These are phyloP conservation scores for Neurospora pannonica DNA, from an alignment of 495 filamentous ascomycete genomes.

Conservation along the genomic window DNA sequence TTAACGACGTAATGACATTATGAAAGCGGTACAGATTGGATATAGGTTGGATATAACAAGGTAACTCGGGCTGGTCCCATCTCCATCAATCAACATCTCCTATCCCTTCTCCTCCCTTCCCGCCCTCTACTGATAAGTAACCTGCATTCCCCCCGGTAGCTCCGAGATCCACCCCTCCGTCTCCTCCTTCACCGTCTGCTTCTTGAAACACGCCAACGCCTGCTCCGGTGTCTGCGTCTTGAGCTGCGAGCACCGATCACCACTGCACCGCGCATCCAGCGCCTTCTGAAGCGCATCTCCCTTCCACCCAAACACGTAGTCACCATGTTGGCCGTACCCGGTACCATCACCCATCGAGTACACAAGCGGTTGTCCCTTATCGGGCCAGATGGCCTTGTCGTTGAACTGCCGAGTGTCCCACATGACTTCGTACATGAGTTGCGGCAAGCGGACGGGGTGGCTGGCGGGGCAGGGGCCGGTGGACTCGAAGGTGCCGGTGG, in stretches of 20 bases:
- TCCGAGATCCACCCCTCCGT: slow-evolving; percentile 22
- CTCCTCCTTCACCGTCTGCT: slow-evolving; percentile 23
- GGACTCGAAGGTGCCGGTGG: slow-evolving; percentile 26
- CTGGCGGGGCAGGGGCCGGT: slow-evolving; percentile 34
- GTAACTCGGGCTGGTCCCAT: not conserved
- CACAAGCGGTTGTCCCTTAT: slow-evolving; percentile 35
- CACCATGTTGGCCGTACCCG: slow-evolving; percentile 38
- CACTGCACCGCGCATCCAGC: slow-evolving; percentile 38
- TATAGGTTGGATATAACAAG: not conserved
- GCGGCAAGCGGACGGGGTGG: slow-evolving; percentile 36
- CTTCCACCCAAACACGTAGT: slow-evolving; percentile 46
- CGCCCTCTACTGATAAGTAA: not conserved
- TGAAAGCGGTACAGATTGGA: not conserved
- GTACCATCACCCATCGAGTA: slow-evolving; percentile 40
- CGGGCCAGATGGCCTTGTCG: slow-evolving; percentile 34
- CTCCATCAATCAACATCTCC: not conserved
- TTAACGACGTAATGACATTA: not conserved
- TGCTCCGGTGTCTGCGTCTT: slow-evolving; percentile 22
- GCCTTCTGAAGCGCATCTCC: slow-evolving; percentile 38
- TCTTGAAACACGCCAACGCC: slow-evolving; percentile 23
- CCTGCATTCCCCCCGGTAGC: slow-evolving; percentile 10
- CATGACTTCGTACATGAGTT: slow-evolving; percentile 44
- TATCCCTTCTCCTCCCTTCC: not conserved
- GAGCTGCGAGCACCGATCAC: slow-evolving; percentile 29
- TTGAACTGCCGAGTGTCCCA: slow-evolving; percentile 38